phyloP scores from a whole-genome alignment of 1,139 yeast species.

The Pichia sp. region DNA sequence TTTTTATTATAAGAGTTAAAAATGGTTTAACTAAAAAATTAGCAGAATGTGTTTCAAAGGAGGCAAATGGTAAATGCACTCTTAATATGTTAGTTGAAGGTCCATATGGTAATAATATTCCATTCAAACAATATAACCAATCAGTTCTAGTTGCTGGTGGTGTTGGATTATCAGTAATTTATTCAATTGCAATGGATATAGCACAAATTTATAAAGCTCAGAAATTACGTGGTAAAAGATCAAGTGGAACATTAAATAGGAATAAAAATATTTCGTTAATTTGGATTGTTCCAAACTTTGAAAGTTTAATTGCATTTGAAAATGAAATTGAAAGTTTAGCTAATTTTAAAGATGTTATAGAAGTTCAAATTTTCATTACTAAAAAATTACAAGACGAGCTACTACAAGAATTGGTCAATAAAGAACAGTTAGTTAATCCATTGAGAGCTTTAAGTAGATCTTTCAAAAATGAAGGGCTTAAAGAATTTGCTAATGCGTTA shows the following conservation, averaged over 20 bases:
- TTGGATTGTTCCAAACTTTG: slow-evolving; percentile 31
- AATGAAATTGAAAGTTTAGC: slow-evolving; percentile 27
- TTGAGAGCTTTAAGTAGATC: background rate
- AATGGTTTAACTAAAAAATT: slow-evolving; percentile 33
- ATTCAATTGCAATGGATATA: slow-evolving; percentile 32
- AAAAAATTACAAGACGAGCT: slow-evolving; percentile 17
- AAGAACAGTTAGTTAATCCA: slow-evolving; percentile 6
- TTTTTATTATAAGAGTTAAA: slow-evolving; percentile 33
- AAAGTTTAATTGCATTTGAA: slow-evolving; percentile 26
- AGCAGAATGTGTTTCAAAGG: slow-evolving; percentile 26
- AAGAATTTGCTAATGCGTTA: slow-evolving; percentile 4
- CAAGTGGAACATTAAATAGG: background rate
- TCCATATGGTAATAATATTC: slow-evolving; percentile 35
- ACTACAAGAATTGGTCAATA: slow-evolving; percentile 8
- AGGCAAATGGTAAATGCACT: slow-evolving; percentile 24
- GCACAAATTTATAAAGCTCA: slow-evolving; percentile 30
- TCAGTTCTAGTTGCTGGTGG: slow-evolving; percentile 38
- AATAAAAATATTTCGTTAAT: slow-evolving; percentile 23
- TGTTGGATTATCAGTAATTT: slow-evolving; percentile 36
- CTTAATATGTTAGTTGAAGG: slow-evolving; percentile 35
- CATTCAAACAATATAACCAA: slow-evolving; percentile 32
- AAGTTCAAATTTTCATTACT: slow-evolving; percentile 26
- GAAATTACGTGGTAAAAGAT: slow-evolving; percentile 21
- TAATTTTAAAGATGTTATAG: slow-evolving; percentile 20
- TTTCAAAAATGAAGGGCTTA: background rate